Evolutionary conservation across 805 yeast species (phyloP), one percentile per base, ranked within the genome.

Genomic region (Nakazawaea wickerhamii): DNA sequence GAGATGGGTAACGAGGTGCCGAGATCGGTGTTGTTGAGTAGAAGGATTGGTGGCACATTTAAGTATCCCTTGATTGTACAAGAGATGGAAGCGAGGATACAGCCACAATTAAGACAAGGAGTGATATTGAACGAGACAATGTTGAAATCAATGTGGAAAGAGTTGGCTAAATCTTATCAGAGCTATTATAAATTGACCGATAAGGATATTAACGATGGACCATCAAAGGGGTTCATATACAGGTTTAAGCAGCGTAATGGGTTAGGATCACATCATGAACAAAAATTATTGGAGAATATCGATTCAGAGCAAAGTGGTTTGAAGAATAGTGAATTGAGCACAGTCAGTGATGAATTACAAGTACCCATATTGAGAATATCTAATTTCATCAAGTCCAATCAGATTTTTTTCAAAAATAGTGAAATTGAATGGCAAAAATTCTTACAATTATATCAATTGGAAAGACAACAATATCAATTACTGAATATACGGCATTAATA

Each of bases 181-280:
- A 19, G 20, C 4, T 13, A 17, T 14, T 43, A 43, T 14, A 14
- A 30, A 26, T 30, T 43, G 18, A 15, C 36, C 4, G 40, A 39
- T 30, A 37, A 39, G 11, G 21, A 21, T 14, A 39, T 38, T 4
- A 23, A 30, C 11, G 30, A 30, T 15, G 43, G 43, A 4, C 43
- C 43, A 15, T 35, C 46, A 8, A 38, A 43, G 18, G 43, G 46
- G 5, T 43, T 39, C 20, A 39, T 39, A 14, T 39, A 43, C 25
- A 14, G 43, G 15, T 35, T 43, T n/a, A 43, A 43, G 20, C 27
- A 8, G 4, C 19, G 46, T 18, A 38, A 38, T 26, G 42, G 42
- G n/a, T 17, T 43, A 9, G 41, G 35, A 9, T 18, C 30, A 11
- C 46, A 25, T 18, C 42, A 33, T 22, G 25, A 43, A 38, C 14